Conservation (phyloP, 768 basidiomycete genomes). For the Hygrocybe punicea region DNA sequence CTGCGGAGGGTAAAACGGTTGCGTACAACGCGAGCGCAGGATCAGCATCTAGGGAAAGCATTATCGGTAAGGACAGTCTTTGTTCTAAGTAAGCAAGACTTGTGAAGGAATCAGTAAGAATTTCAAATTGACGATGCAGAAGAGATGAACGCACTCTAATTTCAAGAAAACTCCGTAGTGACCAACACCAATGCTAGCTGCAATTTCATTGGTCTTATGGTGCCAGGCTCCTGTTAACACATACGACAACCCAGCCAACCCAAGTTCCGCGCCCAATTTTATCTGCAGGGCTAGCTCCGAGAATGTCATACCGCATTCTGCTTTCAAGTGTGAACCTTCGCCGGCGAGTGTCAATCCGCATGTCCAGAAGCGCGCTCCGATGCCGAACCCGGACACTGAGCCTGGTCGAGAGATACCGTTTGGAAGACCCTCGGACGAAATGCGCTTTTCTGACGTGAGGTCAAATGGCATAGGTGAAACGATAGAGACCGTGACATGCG, state of each 20-base stretch:
- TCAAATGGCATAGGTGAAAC: slow-evolving; percentile 43
- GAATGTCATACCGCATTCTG: slow-evolving; percentile 51
- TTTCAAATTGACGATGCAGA: slow-evolving; percentile 11
- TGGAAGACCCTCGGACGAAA: slow-evolving; percentile 21
- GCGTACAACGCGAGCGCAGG: slow-evolving; percentile 48
- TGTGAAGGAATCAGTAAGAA: slow-evolving; percentile 24
- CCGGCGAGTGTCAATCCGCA: slow-evolving; percentile 49
- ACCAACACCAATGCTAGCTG: slow-evolving; percentile 44
- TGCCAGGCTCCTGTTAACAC: slow-evolving; percentile 50
- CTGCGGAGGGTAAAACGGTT: slow-evolving; percentile 53
- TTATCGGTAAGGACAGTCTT: slow-evolving; percentile 53
- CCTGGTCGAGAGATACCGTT: slow-evolving; percentile 12
- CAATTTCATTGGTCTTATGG: slow-evolving; percentile 42
- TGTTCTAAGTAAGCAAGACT: slow-evolving; percentile 56
- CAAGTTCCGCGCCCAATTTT: slow-evolving; percentile 48
- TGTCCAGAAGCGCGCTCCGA: slow-evolving; percentile 45
- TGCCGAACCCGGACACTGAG: slow-evolving; percentile 48
- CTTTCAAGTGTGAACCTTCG: slow-evolving; percentile 46
- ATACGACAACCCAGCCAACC: slow-evolving; percentile 44
- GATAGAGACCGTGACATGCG: slow-evolving; percentile 42
- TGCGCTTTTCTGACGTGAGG: slow-evolving; percentile 16
- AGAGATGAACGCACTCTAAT: slow-evolving; percentile 49
- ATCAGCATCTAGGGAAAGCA: slow-evolving; percentile 51
- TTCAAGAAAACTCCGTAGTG: slow-evolving; percentile 48
- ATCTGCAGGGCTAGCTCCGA: slow-evolving; percentile 54